These are phyloP conservation scores for Scedosporium dehoogii DNA, from an alignment of 2,329 filamentous ascomycete genomes.

Conservation along the genomic window DNA sequence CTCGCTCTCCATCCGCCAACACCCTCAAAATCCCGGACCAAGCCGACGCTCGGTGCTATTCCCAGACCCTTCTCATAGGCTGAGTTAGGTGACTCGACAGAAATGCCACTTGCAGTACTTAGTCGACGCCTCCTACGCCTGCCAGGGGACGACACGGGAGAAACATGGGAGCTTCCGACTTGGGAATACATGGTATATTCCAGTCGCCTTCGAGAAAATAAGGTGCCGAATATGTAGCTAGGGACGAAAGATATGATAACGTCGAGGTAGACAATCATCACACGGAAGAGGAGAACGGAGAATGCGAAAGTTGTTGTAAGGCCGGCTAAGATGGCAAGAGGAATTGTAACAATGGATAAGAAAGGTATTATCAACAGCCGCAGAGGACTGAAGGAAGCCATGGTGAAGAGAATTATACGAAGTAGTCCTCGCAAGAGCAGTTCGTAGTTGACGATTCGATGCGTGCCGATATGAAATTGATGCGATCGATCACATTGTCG, in stretches of 20 bases:
- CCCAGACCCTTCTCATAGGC: conserved; percentile 26
- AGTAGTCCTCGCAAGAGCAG: background rate
- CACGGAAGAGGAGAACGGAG: conserved; percentile 48
- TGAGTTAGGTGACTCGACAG: conserved; percentile 12
- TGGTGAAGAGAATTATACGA: conserved; percentile 17
- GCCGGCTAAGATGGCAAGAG: conserved; percentile 52
- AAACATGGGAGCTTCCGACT: conserved; percentile 3
- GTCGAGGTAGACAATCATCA: conserved; percentile 54
- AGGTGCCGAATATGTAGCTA: conserved; percentile 38
- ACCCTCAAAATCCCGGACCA: conserved; percentile 49
- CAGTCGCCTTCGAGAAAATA: conserved; percentile 17
- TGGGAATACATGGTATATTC: conserved; percentile 15
- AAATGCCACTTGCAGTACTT: conserved; percentile 9
- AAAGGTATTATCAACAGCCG: conserved; percentile 51
- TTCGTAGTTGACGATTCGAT: background rate
- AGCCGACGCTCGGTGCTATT: conserved; percentile 36
- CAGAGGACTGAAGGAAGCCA: conserved; percentile 44
- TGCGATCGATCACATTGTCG: background rate
- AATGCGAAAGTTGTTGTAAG: conserved; percentile 55
- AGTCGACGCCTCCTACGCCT: conserved; percentile 12
- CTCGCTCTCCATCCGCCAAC: conserved; percentile 46
- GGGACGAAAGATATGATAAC: conserved; percentile 47
- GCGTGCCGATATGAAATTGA: background rate
- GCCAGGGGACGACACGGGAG: background rate
- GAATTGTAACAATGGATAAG: conserved; percentile 51